Evolutionary conservation across 2,329 filamentous ascomycete genomes (phyloP), one percentile per base, ranked within the genome.

Genomic region (Cladophialophora immunda): DNA sequence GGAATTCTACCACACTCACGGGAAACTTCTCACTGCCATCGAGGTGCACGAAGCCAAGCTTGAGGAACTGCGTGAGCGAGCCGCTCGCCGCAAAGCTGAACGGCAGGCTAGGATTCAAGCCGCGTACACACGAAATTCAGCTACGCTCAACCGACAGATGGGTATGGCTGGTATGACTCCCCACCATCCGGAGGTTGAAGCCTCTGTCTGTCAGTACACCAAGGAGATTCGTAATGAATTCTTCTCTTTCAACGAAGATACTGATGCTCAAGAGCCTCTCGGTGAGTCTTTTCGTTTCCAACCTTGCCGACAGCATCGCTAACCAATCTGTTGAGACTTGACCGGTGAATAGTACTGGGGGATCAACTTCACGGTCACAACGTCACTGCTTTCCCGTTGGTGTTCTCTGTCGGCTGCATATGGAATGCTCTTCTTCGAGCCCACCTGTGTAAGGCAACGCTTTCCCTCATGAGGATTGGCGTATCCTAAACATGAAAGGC

Each of bases 11-110:
- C 47, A 34, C 2, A 53, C 57, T 13, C 66, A 70, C 25, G 41
- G 60, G n/a, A 63, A 64, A 34, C 53, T 70, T 17, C 29, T 70
- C 56, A 64, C 59, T 13, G 41, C 57, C 32, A 62, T 66, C 29
- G 66, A 68, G 38, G 25, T 54, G 27, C 58, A 56, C n/a, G 68
- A 68, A 53, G 62, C 64, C 32, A 64, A 70, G 22, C 47, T 70
- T 27, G 19, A 50, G 11, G 63, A 58, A 27, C 5, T 62, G 27
- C 65, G 68, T 17, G 27, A 34, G 13, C 52, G 58, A 30, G 27
- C 22, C 22, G 59, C 29, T 9, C 41, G 52, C 53, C 63, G 60
- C 57, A 54, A 54, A 30, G 36, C 22, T n/a, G 56, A 65, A 38
- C 60, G 58, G 27, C 30, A 53, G 9, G 60, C 61, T 13, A 34